Evolutionary conservation across 331 rosid species (phyloP).

Genomic region (Ulmus americana): DNA sequence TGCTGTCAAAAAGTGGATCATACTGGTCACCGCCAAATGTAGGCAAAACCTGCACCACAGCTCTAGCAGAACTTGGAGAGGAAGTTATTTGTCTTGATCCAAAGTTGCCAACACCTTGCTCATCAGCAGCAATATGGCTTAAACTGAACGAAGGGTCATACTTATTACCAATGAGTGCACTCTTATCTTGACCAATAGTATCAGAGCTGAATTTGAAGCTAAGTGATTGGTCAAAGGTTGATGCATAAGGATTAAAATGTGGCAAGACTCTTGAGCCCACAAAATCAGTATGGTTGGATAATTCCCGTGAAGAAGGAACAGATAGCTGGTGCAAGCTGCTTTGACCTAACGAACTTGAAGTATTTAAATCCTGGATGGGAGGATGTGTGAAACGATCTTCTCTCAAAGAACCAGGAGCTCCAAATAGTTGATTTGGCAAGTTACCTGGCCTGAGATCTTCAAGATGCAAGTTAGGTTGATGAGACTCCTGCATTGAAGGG

Average conservation of each 20-base stretch:
- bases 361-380: constrained; percentile 33
- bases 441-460: constrained; percentile 43
- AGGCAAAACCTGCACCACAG: constrained; percentile 38
- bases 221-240: constrained; percentile 81
- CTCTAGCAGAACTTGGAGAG: constrained; percentile 51
- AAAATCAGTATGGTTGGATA: constrained; percentile 36
- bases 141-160: constrained; percentile 36
- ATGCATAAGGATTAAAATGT: constrained; percentile 74
- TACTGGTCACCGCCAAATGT: constrained; percentile 61
- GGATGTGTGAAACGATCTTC: constrained; percentile 41
- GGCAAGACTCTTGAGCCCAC: constrained; percentile 56
- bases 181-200: constrained; percentile 45
- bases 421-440: constrained; percentile 36
- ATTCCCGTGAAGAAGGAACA: constrained; percentile 44
- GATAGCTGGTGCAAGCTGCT: constrained; percentile 41
- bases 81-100: constrained; percentile 50
- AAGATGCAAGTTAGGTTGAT: constrained; percentile 29
- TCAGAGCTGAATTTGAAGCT: constrained; percentile 57
- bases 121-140: constrained; percentile 32
- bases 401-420: constrained; percentile 28
- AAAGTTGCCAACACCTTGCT: constrained; percentile 41
- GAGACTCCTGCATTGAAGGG: constrained; percentile 43
- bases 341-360: constrained; percentile 40
- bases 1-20: constrained; percentile 87
- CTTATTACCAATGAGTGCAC: constrained; percentile 28